Evolutionary conservation across 2,329 filamentous ascomycete species (phyloP).

Genomic region (Fusarium falciforme): DNA sequence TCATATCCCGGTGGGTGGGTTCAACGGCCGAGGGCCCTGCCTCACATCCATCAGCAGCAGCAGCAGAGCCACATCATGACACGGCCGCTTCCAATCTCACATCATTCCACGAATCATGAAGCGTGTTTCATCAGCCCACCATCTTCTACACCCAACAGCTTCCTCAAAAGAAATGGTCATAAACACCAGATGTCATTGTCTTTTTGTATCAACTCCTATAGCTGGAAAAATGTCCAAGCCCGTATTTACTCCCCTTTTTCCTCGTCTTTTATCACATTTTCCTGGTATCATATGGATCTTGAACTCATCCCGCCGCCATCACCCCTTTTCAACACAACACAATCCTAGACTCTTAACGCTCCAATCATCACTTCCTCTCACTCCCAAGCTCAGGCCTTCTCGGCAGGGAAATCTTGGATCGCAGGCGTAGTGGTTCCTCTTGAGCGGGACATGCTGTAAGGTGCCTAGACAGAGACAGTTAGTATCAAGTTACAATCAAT

Average conservation of each 20-base stretch:
- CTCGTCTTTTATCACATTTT: background rate
- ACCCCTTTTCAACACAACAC: background rate
- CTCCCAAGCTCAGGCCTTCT: slow-evolving; percentile 31
- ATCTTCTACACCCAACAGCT: background rate
- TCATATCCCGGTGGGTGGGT: background rate
- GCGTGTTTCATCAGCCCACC: background rate
- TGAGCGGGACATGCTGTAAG: slow-evolving; percentile 77
- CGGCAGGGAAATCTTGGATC: slow-evolving; percentile 52
- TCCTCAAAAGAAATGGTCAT: background rate
- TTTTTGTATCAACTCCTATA: background rate
- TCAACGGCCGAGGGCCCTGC: background rate
- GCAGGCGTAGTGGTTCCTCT: slow-evolving; percentile 71
- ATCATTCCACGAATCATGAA: slow-evolving; percentile 1
- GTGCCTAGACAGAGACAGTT: slow-evolving; percentile 62
- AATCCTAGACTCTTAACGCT: background rate
- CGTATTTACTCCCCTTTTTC: background rate
- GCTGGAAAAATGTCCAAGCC: background rate
- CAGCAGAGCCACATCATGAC: background rate
- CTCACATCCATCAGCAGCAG: background rate
- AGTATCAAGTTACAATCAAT: background rate
- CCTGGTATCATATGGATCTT: slow-evolving; percentile 30
- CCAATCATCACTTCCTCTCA: background rate
- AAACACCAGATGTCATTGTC: background rate
- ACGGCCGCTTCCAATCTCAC: background rate
- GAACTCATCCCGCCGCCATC: slow-evolving; percentile 6